Base-by-base conservation (phyloP, 208 protist species). In the Naegleria fowleri region DNA sequence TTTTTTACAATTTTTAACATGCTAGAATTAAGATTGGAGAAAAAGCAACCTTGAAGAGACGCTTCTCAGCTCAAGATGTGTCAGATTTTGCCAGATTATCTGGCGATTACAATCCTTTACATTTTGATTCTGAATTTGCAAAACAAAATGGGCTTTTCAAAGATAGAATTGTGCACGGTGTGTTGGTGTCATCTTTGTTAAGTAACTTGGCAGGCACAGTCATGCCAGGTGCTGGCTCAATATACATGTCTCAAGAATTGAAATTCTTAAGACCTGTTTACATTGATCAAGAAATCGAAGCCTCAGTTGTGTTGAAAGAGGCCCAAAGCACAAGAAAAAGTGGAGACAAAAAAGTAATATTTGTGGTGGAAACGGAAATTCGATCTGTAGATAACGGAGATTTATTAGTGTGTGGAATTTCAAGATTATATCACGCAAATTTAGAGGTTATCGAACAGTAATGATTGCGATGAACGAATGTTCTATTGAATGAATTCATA, bases 201-300 rank as follows among this genome's bases (percentile, higher is more conserved):
- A 97, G 96, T 52, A 95, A 95, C 33, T 52, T 98, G 5, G 95
- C 97, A 92, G 96, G 95, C 15, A 95, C 93, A 0, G 93, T 96
- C 83, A 79, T 98, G 25, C 96, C 96, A 15, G 96, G 96, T 0
- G 94, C 95, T 19, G 94, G 96, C 52, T 96, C 96, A 9, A 93
- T 98, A 39, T 98, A 97, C 87, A 83, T 98, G 29, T 96, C 94
- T n/a, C 96, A 98, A 90, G 95, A 92, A 43, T 92, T 97, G 36
- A 91, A 91, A 33, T 98, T 97, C 88, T 83, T 93, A 0, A 93
- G 93, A 13, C 96, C 96, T 19, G 91, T 97, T 15, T 95, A 97
- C 91, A 94, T 96, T 0, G 95, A 95, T 9, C 95, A 98, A 67
- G 94, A 96, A 59, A 92, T 98, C 22, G 93, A 95, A 83, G 94